A percentile compares a stretch with the other conserved stretches of the same genome.
Conservation (phyloP, 495 filamentous ascomycete species). For the Aspergillus ostianus region DNA sequence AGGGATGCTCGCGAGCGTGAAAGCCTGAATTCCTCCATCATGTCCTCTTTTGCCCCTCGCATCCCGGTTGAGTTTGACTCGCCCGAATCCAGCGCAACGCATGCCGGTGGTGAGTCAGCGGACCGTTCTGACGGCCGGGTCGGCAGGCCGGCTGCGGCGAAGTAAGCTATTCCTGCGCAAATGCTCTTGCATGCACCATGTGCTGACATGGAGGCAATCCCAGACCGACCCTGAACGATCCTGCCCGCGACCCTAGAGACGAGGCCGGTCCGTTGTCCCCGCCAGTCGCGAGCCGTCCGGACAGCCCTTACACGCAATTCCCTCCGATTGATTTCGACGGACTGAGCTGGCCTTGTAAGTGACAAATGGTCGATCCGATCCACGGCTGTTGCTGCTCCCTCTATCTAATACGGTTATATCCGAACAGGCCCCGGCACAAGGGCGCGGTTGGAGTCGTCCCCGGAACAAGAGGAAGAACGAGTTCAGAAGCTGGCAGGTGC, state of each 20-base stretch:
- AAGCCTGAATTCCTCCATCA: conserved; percentile 52
- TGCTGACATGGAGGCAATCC: conserved; percentile 13
- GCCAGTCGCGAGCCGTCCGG: conserved; percentile 51
- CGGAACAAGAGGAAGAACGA: conserved; percentile 67
- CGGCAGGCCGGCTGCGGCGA: conserved; percentile 24
- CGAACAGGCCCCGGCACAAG: conserved; percentile 70
- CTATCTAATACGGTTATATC: conserved; percentile 8
- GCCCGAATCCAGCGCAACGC: conserved; percentile 19
- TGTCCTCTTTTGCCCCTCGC: conserved; percentile 46
- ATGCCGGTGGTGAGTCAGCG: conserved; percentile 23
- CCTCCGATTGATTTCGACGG: conserved; percentile 71
- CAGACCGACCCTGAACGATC: conserved; percentile 54
- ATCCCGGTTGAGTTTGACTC: conserved; percentile 40
- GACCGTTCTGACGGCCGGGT: conserved; percentile 16
- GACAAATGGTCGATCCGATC: background rate
- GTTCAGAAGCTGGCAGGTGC: conserved; percentile 79
- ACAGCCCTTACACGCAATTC: conserved; percentile 59
- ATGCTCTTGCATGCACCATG: background rate
- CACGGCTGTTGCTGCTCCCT: conserved; percentile 1
- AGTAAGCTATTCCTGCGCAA: conserved; percentile 23
- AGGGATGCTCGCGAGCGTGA: conserved; percentile 51
- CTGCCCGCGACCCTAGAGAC: conserved; percentile 73
- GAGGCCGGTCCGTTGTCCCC: conserved; percentile 53
- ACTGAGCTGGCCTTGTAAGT: conserved; percentile 69
- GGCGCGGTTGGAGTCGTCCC: conserved; percentile 73